Evolutionary conservation across 2,329 filamentous ascomycete genomes (phyloP).

Genomic region (Eutypella sp.): DNA sequence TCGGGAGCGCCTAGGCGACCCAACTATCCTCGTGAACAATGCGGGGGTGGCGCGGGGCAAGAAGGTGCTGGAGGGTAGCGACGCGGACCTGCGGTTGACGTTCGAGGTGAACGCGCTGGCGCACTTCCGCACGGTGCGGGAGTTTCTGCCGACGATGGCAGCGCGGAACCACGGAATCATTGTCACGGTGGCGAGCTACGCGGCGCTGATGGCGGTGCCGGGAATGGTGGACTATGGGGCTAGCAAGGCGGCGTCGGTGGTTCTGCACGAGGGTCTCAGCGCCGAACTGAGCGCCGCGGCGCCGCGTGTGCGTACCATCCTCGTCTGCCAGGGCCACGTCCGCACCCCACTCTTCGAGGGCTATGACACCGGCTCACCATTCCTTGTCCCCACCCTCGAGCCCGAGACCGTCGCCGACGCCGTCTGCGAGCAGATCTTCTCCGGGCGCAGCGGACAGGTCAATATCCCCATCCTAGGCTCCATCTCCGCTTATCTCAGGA

Average conservation of each 20-base stretch:
- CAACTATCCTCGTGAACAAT: slow-evolving; percentile 33
- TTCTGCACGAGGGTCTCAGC: slow-evolving; percentile 54
- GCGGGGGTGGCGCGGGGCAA: slow-evolving; percentile 38
- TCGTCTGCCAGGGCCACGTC: slow-evolving; percentile 60
- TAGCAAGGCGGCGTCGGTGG: slow-evolving; percentile 52
- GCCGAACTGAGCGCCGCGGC: slow-evolving; percentile 46
- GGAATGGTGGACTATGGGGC: slow-evolving; percentile 56
- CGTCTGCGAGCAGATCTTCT: slow-evolving; percentile 55
- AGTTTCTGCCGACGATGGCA: slow-evolving; percentile 49
- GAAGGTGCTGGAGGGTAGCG: slow-evolving; percentile 40
- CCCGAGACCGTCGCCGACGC: slow-evolving; percentile 60
- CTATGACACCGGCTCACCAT: slow-evolving; percentile 45
- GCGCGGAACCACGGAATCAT: slow-evolving; percentile 49
- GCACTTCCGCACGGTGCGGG: slow-evolving; percentile 45
- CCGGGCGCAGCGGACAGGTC: slow-evolving; percentile 52
- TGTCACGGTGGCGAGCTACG: slow-evolving; percentile 50
- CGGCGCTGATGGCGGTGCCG: slow-evolving; percentile 48
- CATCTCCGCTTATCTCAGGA: slow-evolving; percentile 39
- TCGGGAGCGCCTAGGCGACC: slow-evolving; percentile 30
- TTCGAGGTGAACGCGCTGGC: slow-evolving; percentile 49
- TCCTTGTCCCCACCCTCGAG: slow-evolving; percentile 49
- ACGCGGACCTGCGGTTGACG: slow-evolving; percentile 38
- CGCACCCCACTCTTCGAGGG: slow-evolving; percentile 57
- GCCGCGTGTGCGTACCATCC: slow-evolving; percentile 54
- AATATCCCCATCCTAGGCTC: slow-evolving; percentile 44